Base-by-base conservation (phyloP, 306 rosid genomes). In the Dicorynia guianensis region DNA sequence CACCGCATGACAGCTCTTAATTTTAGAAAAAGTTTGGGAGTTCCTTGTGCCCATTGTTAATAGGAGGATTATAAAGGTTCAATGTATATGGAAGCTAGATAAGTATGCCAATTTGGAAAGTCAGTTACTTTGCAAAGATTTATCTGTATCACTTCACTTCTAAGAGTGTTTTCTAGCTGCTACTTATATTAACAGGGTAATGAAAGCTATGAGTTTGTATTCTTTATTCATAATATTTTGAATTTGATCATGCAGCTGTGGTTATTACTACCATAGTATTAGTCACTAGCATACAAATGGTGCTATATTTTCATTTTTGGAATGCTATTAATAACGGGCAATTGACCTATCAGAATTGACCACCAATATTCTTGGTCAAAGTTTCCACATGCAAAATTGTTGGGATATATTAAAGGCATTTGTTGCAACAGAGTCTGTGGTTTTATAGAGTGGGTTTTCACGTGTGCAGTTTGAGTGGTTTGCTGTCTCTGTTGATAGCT, bases 1-100 rank as follows among this genome's bases (percentile, higher is more conserved):
- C 18, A 71, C 20, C 48, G 52, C 11, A 0, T 30, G 7, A 14
- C 7, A 38, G 43, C 53, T 71, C 25, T 58, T 33, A 44, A 54
- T 4, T 69, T 52, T 43, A 35, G 33, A 30, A 67, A 15, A 46
- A 55, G n/a, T 72, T 68, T 77, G 48, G 79, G 47, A 63, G 74
- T 44, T 50, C 17, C 30, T 34, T 7, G 14, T 74, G 66, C 65
- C 14, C 0, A 8, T 13, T 34, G 69, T 77, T 62, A 63, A 36
- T 48, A 12, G 74, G 52, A 54, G 25, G 64, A 54, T 53, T 47
- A 54, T 35, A 73, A 30, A 43, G 70, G 49, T 46, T 72, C 35
- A 15, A 18, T 54, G 58, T 69, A 38, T 12, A 43, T 60, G 34
- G 46, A 71, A 63, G 52, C 50, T 59, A 0, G 5, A 52, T 17